phyloP scores from a whole-genome alignment of 345 rosid species.

The Ricinus communis region DNA sequence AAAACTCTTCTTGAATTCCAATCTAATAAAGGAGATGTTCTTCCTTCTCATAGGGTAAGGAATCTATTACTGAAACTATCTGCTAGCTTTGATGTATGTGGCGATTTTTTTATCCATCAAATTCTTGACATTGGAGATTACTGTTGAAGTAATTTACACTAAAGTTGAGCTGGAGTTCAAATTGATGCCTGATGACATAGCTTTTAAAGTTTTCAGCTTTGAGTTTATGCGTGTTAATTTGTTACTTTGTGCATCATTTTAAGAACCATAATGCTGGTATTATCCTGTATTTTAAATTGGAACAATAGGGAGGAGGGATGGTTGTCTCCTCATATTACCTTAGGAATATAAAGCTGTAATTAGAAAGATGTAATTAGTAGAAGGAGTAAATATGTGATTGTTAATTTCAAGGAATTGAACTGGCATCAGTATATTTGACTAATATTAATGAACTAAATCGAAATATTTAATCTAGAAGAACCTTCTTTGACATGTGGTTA shows the following conservation, averaged over 20 bases:
- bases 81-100: neutral
- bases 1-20: slow-evolving; percentile 85
- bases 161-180: neutral
- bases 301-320: neutral
- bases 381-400: neutral
- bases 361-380: neutral
- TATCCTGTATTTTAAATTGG: too few species aligned
- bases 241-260: too few species aligned
- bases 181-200: neutral
- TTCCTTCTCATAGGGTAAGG: slow-evolving; percentile 86
- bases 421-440: neutral
- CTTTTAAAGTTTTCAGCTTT: neutral
- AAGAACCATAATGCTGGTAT: too few species aligned
- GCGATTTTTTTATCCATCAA: neutral
- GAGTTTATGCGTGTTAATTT: neutral
- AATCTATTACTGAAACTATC: neutral
- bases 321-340: too few species aligned
- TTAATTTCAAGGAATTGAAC: neutral
- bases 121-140: neutral
- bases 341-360: neutral
- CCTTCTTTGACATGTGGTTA: neutral
- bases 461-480: neutral
- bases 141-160: neutral
- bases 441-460: neutral
- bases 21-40: slow-evolving; percentile 89